Evolutionary conservation across 2,329 filamentous ascomycete genomes (phyloP), one percentile per base, ranked within the genome.

Genomic region (Emergomyces pasteurianus): DNA sequence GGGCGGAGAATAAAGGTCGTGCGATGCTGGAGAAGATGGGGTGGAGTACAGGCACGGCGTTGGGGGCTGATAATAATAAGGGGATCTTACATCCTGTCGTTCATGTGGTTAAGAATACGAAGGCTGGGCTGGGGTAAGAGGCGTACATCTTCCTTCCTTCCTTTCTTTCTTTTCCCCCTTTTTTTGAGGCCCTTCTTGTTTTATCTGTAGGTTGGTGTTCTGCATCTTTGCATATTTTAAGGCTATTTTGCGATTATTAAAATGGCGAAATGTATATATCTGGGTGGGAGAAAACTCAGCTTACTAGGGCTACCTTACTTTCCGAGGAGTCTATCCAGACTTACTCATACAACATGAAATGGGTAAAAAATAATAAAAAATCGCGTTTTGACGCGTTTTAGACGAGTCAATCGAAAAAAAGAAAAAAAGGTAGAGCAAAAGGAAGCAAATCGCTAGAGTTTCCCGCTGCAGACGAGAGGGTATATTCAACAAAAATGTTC

Each of bases 11-110:
- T 71, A 90, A 85, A 66, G 94, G 94, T 12, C 83, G 90, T 58
- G 84, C 85, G 2, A 89, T 99, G 85, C 76, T 99, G 65, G 90
- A 95, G 76, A 97, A 94, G 76, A 97, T 97, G 94, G 94, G 94
- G 3, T 99, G 94, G 92, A 88, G 83, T 63, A 87, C 81, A 58
- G 94, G 94, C 5, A 95, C 87, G 70, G 89, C 88, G 1, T 80
- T 99, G 0, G 94, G 94, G 58, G 84, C 89, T 12, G 71, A 79
- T 1, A 86, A 95, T 64, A 96, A 95, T 72, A 89, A 94, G 73
- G 94, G 94, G 38, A 94, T 96, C 58, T 75, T 95, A 65, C 84
- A 90, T 63, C 92, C 92, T 0, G 88, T 99, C 28, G 81, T 85
- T 31, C 92, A 96, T 65, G 84, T 94, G 31, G 88, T 99, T 67